Evolutionary conservation across 805 yeast species (phyloP), one percentile per base, ranked within the genome.

Genomic region (Candida golubevii): DNA sequence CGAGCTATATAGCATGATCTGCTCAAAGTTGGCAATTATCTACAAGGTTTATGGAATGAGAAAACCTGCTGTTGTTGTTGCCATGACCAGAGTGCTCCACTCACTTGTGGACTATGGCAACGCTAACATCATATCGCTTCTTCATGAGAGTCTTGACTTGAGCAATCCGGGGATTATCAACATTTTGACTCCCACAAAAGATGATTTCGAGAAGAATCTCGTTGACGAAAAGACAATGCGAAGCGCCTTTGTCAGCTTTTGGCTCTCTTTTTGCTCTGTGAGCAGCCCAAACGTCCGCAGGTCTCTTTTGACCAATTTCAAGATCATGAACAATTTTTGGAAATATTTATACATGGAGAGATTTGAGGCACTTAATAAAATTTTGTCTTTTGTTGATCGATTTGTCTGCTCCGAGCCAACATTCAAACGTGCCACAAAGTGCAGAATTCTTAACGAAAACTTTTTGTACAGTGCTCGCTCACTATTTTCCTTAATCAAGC

Each of bases 361-460:
- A 8, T 61, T 66, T 29, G 74, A 74, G 35, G 44, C 45, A 0
- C 41, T 58, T 18, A 39, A 36, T 29, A 44, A 43, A 13, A 66
- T 83, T 0, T 44, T 87, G 3, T 59, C 62, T 0, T 71, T 79
- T 26, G 65, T 88, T 45, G 77, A 72, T 13, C 57, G 64, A 1
- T 65, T 68, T 18, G 74, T 90, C 2, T 56, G 88, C 31, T 60
- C 66, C 26, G 97, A 90, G 51, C 56, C 67, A 2, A 64, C 75
- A 10, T 84, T 81, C 58, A 79, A 79, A 52, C 83, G 81, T 55
- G 69, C 82, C 47, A 77, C 88, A 0, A 90, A 89, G 59, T 77
- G 88, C 48, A 79, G 80, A 47, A 75, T 89, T 12, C 75, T 91
- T 56, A 88, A 87, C 54, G 97, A 90, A 58, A 78, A 85, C 71